Evolutionary conservation across 2,329 filamentous ascomycete species (phyloP), one percentile per base, ranked within the genome.

Genomic region (Fusarium poae): DNA sequence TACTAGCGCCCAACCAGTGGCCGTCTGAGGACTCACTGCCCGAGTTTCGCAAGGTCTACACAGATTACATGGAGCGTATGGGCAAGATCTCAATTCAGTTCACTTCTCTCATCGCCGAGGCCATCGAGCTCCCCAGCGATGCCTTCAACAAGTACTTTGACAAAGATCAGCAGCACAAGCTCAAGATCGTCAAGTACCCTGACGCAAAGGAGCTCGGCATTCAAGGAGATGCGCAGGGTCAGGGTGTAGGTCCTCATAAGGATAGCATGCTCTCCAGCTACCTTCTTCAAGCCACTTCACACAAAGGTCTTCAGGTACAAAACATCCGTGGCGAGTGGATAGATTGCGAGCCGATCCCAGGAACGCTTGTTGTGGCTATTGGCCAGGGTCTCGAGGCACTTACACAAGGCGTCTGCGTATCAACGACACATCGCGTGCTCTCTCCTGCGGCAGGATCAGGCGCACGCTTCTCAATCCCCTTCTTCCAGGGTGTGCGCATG

Each of bases 131-230:
- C 8, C 88, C 91, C 0, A 66, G 84, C 0, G 80, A 85, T 51
- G 92, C 93, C 0, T 97, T 97, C 78, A 82, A 88, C 75, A 88
- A 87, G 73, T 97, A 94, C 83, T 95, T 95, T 79, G 92, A 94
- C 76, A 72, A 84, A 82, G 78, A 86, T 71, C 83, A 87, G 82
- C 93, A 96, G 81, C 92, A 97, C 82, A 97, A 97, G 82, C 85
- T 97, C 74, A 97, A 97, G 82, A 90, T 97, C 62, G 90, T 97
- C 63, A 93, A 92, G 81, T 97, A 96, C 76, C 93, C 93, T 0
- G 93, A 96, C 76, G 78, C 87, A 15, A 79, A 81, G n/a, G 85
- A 88, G 76, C 80, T 92, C 2, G 86, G 85, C 0, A 77, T 84
- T 4, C 77, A 69, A 21, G 77, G 75, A 4, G 80, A 77, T 39